Conservation (phyloP, 2,329 filamentous ascomycete genomes). For the Sporothrix mexicana region DNA sequence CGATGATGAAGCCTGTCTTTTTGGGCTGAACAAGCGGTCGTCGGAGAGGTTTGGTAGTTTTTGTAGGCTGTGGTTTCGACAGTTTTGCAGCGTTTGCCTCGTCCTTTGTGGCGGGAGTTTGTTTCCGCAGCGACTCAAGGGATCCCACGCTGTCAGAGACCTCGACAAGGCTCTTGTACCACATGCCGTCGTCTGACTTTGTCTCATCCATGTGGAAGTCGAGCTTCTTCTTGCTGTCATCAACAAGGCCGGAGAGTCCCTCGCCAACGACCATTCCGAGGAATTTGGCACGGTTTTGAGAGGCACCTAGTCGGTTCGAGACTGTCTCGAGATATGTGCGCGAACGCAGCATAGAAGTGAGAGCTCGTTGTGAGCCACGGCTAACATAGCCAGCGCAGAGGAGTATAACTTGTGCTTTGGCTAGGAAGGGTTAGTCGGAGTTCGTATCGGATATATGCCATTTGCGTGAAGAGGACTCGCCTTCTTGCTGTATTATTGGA, state of each 20-base stretch:
- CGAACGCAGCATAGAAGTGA: constrained; percentile 73
- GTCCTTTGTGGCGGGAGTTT: constrained; percentile 35
- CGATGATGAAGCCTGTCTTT: constrained; percentile 59
- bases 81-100: constrained; percentile 8
- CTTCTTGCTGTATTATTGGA: constrained; percentile 86
- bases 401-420: constrained; percentile 78
- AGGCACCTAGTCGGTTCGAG: constrained; percentile 81
- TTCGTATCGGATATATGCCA: background rate
- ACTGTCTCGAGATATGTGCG: constrained; percentile 76
- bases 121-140: constrained; percentile 53
- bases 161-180: constrained; percentile 72
- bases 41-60: constrained; percentile 32
- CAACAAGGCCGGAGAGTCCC: constrained; percentile 66
- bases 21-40: constrained; percentile 35
- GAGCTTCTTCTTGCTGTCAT: constrained; percentile 73
- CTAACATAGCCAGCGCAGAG: constrained; percentile 78
- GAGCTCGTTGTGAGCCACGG: constrained; percentile 66
- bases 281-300: constrained; percentile 76
- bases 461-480: constrained; percentile 51
- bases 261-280: constrained; percentile 89
- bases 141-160: constrained; percentile 68
- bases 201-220: constrained; percentile 85
- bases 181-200: constrained; percentile 71
- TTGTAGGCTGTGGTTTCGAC: constrained; percentile 37
- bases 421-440: constrained; percentile 52